Percentiles rank a stretch among this genome's conserved stretches.
Conservation (phyloP, 495 filamentous ascomycete species). For the Aspergillus wentii region DNA sequence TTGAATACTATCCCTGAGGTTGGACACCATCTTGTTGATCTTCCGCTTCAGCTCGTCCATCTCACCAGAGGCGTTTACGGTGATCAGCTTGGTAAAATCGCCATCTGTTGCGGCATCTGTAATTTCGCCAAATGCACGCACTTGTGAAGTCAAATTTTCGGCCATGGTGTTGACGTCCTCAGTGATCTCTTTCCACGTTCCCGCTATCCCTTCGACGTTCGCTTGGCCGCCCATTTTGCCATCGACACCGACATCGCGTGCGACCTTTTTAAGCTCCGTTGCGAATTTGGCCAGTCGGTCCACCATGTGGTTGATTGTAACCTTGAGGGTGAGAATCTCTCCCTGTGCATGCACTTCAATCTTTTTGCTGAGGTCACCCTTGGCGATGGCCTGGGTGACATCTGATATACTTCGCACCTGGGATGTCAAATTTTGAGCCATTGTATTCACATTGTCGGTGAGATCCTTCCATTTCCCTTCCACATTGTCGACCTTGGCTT, state of each 20-base stretch:
- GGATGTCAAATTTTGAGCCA: constrained; percentile 93
- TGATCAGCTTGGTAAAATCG: constrained; percentile 94
- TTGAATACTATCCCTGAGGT: constrained; percentile 93
- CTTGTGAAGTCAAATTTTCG: constrained; percentile 94
- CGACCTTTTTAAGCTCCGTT: constrained; percentile 93
- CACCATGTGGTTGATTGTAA: constrained; percentile 99
- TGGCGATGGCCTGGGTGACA: constrained; percentile 95
- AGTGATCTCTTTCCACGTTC: constrained; percentile 97
- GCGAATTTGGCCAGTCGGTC: constrained; percentile 93
- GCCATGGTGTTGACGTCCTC: constrained; percentile 99
- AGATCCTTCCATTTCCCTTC: constrained; percentile 99
- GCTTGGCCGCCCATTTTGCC: constrained; percentile 99
- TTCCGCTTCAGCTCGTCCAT: constrained; percentile 99
- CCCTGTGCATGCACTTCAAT: constrained; percentile 95
- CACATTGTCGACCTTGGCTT: constrained; percentile 94
- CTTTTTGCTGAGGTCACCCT: constrained; percentile 90
- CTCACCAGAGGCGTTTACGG: constrained; percentile 96
- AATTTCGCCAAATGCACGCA: constrained; percentile 95
- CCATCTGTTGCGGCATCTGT: constrained; percentile 95
- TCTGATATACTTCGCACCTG: constrained; percentile 96
- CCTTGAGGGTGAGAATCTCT: constrained; percentile 89
- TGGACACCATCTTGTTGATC: constrained; percentile 99
- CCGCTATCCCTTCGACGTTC: constrained; percentile 88
- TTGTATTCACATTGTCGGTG: constrained; percentile 82
- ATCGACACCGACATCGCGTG: constrained; percentile 95